Conservation (phyloP, 192 early-diverging fungal species). For the Spizellomyces punctatus region DNA sequence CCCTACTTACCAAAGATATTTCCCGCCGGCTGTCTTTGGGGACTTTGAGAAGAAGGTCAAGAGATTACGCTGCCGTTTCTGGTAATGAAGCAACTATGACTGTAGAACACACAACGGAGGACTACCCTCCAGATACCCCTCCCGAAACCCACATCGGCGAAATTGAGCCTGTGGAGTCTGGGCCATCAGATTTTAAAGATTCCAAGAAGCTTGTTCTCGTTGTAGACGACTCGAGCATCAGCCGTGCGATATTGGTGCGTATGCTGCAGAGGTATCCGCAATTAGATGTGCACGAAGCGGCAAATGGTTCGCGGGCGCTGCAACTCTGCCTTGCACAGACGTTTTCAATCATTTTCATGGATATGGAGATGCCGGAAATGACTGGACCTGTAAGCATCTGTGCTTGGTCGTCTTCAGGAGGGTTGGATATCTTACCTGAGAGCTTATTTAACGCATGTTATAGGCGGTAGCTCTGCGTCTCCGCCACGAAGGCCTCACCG, state of each 20-base stretch:
- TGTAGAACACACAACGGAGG: not conserved
- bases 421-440: not conserved
- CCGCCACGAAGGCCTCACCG: conserved; percentile 13
- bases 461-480: conserved; percentile 9
- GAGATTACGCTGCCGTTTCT: not conserved
- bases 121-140: not conserved
- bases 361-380: conserved; percentile 20
- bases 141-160: not conserved
- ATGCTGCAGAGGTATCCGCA: conserved; percentile 23
- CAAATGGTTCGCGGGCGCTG: conserved; percentile 20
- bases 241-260: conserved; percentile 12
- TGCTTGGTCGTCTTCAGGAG: not conserved
- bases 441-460: not conserved
- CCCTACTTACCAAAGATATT: not conserved
- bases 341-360: conserved; percentile 17
- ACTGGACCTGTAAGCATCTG: conserved; percentile 1
- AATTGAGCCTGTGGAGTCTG: not conserved
- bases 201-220: conserved; percentile 3
- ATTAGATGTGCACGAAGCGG: conserved; percentile 13
- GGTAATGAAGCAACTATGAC: not conserved
- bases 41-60: conserved; percentile 9
- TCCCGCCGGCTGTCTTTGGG: not conserved
- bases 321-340: conserved; percentile 5
- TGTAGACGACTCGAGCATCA: conserved; percentile 20
- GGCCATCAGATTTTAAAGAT: no score